phyloP scores from a whole-genome alignment of 176 grass and related monocot genomes.

The Typha latifolia region DNA sequence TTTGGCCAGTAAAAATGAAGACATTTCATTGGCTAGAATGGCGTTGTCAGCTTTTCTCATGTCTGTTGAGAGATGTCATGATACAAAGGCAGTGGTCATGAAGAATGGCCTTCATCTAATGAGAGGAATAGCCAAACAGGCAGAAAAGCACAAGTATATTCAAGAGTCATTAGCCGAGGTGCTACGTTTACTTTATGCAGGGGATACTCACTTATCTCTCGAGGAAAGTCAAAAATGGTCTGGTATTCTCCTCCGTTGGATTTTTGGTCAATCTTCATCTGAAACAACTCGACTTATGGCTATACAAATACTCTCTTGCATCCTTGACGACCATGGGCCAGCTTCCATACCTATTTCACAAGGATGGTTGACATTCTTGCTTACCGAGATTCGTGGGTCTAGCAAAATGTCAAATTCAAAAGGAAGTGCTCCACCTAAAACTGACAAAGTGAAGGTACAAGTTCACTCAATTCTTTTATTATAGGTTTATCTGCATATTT shows the following conservation, averaged over 20 bases:
- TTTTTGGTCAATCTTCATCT: slow-evolving; percentile 78
- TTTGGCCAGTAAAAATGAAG: slow-evolving; percentile 61
- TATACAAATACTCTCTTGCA: slow-evolving; percentile 74
- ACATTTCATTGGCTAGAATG: slow-evolving; percentile 64
- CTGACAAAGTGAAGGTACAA: slow-evolving; percentile 66
- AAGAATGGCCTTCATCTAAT: slow-evolving; percentile 77
- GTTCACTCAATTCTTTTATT: slow-evolving; percentile 20
- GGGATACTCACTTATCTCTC: slow-evolving; percentile 71
- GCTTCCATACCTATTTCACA: slow-evolving; percentile 84
- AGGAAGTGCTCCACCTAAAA: slow-evolving; percentile 46
- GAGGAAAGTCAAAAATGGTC: slow-evolving; percentile 94
- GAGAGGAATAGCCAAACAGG: slow-evolving; percentile 69
- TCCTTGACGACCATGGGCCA: slow-evolving; percentile 80
- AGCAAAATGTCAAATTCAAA: slow-evolving; percentile 51
- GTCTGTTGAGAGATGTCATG: slow-evolving; percentile 65
- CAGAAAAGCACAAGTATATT: slow-evolving; percentile 63
- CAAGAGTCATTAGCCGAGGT: slow-evolving; percentile 67
- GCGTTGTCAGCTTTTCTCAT: slow-evolving; percentile 81
- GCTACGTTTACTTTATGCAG: slow-evolving; percentile 60
- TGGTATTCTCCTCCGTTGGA: slow-evolving; percentile 77
- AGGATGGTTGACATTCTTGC: slow-evolving; percentile 79
- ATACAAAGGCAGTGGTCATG: slow-evolving; percentile 69
- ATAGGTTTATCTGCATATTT: slow-evolving; percentile 14
- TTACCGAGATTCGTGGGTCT: slow-evolving; percentile 64
- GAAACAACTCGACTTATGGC: slow-evolving; percentile 47